phyloP scores from a whole-genome alignment of 768 basidiomycete species.

The Russula emetica region DNA sequence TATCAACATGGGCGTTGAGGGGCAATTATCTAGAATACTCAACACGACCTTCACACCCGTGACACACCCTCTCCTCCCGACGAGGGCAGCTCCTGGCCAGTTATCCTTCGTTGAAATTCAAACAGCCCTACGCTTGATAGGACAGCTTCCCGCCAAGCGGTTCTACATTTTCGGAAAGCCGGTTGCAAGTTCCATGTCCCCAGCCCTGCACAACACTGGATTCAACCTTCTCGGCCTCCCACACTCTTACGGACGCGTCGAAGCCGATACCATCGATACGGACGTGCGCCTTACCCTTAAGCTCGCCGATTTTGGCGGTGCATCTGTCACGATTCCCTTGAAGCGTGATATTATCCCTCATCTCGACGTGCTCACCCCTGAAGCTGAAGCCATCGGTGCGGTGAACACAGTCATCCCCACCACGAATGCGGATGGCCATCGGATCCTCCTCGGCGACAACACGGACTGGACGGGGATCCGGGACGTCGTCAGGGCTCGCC shows the following conservation, averaged over 20 bases:
- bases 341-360: slow-evolving; percentile 87
- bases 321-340: slow-evolving; percentile 94
- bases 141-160: slow-evolving; percentile 63
- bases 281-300: slow-evolving; percentile 60
- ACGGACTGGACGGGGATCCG: slow-evolving; percentile 93
- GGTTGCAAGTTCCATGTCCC: slow-evolving; percentile 86
- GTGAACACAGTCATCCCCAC: slow-evolving; percentile 86
- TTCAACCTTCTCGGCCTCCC: slow-evolving; percentile 81
- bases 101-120: slow-evolving; percentile 86
- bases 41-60: slow-evolving; percentile 86
- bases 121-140: slow-evolving; percentile 71
- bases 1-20: slow-evolving; percentile 87
- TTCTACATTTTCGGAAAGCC: slow-evolving; percentile 91
- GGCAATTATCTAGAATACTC: slow-evolving; percentile 87
- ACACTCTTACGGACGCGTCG: slow-evolving; percentile 72
- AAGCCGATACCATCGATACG: slow-evolving; percentile 63
- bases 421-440: slow-evolving; percentile 39
- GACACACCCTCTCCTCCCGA: slow-evolving; percentile 83
- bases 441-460: slow-evolving; percentile 82
- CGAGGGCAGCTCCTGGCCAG: slow-evolving; percentile 89
- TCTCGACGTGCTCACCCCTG: slow-evolving; percentile 72
- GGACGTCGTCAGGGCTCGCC: slow-evolving; percentile 45
- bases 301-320: slow-evolving; percentile 81
- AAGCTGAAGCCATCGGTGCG: slow-evolving; percentile 85
- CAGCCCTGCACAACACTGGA: slow-evolving; percentile 87